These are phyloP conservation scores for Penicillium oxalicum DNA, from an alignment of 2,329 filamentous ascomycete species.

Conservation along the genomic window DNA sequence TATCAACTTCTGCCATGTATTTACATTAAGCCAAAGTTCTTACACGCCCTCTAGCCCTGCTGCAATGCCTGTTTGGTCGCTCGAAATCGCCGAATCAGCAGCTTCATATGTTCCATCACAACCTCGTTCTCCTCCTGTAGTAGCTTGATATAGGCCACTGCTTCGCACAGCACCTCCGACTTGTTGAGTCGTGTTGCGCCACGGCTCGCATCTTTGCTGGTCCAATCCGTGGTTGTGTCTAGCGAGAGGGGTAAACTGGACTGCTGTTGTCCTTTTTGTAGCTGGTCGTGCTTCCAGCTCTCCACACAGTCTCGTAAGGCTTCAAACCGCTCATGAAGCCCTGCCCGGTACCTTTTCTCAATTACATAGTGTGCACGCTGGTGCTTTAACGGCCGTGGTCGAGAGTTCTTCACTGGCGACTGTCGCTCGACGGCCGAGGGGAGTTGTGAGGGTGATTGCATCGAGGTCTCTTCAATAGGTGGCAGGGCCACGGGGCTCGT, in stretches of 20 bases:
- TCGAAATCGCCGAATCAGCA: not conserved
- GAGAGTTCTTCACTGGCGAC: not conserved
- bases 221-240: not conserved
- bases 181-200: not conserved
- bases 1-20: not conserved
- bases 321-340: not conserved
- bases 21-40: not conserved
- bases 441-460: not conserved
- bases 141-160: not conserved
- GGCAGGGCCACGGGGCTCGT: not conserved
- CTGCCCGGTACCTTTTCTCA: not conserved
- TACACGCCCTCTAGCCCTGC: not conserved
- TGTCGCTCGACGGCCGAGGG: not conserved
- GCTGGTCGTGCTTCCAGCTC: not conserved
- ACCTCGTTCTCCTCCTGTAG: not conserved
- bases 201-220: not conserved
- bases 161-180: not conserved
- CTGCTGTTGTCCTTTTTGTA: not conserved
- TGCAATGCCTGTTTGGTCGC: not conserved
- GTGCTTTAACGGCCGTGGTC: not conserved
- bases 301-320: not conserved
- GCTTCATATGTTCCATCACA: conserved; percentile 1
- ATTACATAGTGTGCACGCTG: not conserved
- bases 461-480: not conserved
- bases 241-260: not conserved